phyloP scores from a whole-genome alignment of 2,329 filamentous ascomycete species.

The Pseudogymnoascus sp. region DNA sequence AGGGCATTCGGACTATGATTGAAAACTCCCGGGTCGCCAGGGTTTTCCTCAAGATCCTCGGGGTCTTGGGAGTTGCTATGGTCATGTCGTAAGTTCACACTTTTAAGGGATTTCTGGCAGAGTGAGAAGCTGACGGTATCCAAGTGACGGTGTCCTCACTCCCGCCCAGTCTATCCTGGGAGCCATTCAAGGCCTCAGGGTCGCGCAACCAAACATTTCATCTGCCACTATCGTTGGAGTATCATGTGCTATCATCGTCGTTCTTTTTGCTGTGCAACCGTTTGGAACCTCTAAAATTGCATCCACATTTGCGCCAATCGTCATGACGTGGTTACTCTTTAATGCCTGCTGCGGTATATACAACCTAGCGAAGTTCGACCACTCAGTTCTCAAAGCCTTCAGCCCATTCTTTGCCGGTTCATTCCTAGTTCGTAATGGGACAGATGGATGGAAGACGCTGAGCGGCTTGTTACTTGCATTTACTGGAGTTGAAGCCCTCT shows the following conservation, averaged over 20 bases:
- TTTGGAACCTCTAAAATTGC: constrained; percentile 56
- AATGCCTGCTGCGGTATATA: constrained; percentile 59
- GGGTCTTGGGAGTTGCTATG: constrained; percentile 59
- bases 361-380: constrained; percentile 45
- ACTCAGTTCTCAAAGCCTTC: constrained; percentile 48
- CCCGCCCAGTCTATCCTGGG: constrained; percentile 64
- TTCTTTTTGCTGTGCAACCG: constrained; percentile 58
- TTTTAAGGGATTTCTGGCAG: not conserved
- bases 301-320: constrained; percentile 55
- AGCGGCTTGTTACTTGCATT: constrained; percentile 69
- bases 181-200: constrained; percentile 56
- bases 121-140: constrained; percentile 12
- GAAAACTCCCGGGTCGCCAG: constrained; percentile 49
- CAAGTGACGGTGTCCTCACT: constrained; percentile 54
- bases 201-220: constrained; percentile 49
- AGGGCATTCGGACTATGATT: constrained; percentile 46
- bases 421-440: constrained; percentile 52
- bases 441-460: constrained; percentile 55
- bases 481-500: constrained; percentile 71
- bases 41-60: constrained; percentile 50
- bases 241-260: constrained; percentile 55
- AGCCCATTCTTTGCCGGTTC: constrained; percentile 52
- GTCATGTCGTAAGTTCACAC: constrained; percentile 42
- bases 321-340: constrained; percentile 59
- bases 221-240: constrained; percentile 50